Percentiles rank a stretch among this genome's conserved stretches.
Conservation (phyloP, 2,329 filamentous ascomycete genomes). For the Penicillium sp. region DNA sequence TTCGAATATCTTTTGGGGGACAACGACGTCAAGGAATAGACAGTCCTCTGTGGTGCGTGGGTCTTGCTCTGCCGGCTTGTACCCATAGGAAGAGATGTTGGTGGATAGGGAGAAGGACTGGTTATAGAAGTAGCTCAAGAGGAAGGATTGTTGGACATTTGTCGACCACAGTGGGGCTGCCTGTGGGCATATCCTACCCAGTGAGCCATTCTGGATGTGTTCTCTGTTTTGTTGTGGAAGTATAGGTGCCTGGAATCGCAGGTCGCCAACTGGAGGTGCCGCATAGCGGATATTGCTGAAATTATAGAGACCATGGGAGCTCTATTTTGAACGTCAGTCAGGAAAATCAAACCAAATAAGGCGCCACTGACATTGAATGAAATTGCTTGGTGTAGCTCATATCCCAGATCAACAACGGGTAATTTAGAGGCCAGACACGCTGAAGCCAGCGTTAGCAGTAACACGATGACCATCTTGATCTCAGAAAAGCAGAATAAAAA, state of each 20-base stretch:
- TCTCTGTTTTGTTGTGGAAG: slow-evolving; percentile 46
- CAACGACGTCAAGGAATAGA: slow-evolving; percentile 40
- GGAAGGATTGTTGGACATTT: slow-evolving; percentile 21
- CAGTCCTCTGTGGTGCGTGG: slow-evolving; percentile 38
- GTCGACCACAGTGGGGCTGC: slow-evolving; percentile 50
- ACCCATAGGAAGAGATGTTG: slow-evolving; percentile 25
- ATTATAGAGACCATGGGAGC: slow-evolving; percentile 49
- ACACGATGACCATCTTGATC: slow-evolving; percentile 8
- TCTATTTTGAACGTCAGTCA: slow-evolving; percentile 7
- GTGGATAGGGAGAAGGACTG: slow-evolving; percentile 20
- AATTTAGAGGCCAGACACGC: slow-evolving; percentile 22
- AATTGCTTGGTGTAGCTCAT: slow-evolving; percentile 51
- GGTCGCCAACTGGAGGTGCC: slow-evolving; percentile 52
- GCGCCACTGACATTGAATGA: slow-evolving; percentile 18
- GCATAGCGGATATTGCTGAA: slow-evolving; percentile 60
- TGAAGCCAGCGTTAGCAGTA: slow-evolving; percentile 18
- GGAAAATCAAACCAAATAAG: not conserved
- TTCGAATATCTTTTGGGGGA: slow-evolving; percentile 36
- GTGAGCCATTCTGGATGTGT: slow-evolving; percentile 47
- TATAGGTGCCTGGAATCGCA: slow-evolving; percentile 53
- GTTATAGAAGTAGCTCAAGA: slow-evolving; percentile 17
- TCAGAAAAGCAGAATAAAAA: not conserved
- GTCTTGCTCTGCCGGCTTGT: slow-evolving; percentile 20
- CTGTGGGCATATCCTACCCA: slow-evolving; percentile 48
- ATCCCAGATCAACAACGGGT: slow-evolving; percentile 55